Base-by-base conservation (phyloP, 345 rosid genomes). In the Eucalyptus melliodora region DNA sequence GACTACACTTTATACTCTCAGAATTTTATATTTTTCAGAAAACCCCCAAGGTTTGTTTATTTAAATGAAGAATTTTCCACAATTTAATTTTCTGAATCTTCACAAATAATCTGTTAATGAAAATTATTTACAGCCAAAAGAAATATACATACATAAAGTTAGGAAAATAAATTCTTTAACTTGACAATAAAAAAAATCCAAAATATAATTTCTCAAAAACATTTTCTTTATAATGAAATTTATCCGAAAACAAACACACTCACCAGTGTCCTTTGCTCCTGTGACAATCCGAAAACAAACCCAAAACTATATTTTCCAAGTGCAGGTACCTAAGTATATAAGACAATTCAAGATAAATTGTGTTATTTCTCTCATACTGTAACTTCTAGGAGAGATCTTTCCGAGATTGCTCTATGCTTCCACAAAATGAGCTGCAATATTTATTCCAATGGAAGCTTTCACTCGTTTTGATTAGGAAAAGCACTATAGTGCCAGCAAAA, bases 21-120 rank as follows among this genome's bases (percentile, higher is more conserved):
- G 13, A 56, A 56, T 24, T 56, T 24, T 56, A 9, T 8, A 1
- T 24, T 56, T 56, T 56, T 10, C 12, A 56, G 2, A 56, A 56
- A 9, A 56, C 13, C 4, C 30, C 62, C 3, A 4, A 12, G n/a
- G 8, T 27, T 3, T 27, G 16, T 60, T 60, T 60, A 26, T 60
- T 27, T 60, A 2, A 60, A 27, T 5, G 8, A 26, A 12, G n/a
- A 60, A 60, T 26, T 27, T 60, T 12, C 4, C n/a, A 27, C 16
- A 0, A 27, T 26, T 60, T 26, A 60, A 12, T 60, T 27, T 60
- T 60, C 69, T 60, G 0, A 60, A 60, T 27, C 16, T 27, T 60
- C 69, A 60, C 8, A 30, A 6, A 27, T 13, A 2, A 27, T 27
- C 16, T 0, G 16, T 27, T 0, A 27, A 13, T 0, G 69, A 27